Conservation (phyloP, 176 grass and related monocot genomes). For the Eleusine coracana region DNA sequence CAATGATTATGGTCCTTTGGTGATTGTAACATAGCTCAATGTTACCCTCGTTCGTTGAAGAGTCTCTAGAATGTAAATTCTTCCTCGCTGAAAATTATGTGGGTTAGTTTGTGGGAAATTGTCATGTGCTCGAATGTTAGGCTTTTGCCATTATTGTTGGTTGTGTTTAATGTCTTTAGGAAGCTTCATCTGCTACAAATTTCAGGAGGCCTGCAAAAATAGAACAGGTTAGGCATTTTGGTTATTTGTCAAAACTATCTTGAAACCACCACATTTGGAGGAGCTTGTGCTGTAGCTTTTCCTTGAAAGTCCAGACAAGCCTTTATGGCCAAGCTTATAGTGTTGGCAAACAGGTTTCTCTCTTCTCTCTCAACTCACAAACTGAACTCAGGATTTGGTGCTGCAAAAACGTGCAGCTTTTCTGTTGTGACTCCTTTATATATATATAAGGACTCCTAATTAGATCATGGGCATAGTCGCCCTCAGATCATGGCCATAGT, state of each 20-base stretch:
- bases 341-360: too few relatives aligned
- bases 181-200: neutral
- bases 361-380: too few relatives aligned
- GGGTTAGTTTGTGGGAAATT: neutral
- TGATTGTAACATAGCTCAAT: neutral
- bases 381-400: too few relatives aligned
- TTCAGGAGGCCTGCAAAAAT: neutral
- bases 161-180: neutral
- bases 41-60: slow-evolving; percentile 3
- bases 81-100: slow-evolving; percentile 3
- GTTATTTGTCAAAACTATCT: slow-evolving; percentile 11
- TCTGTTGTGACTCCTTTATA: too few relatives aligned
- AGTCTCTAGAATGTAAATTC: neutral
- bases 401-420: too few relatives aligned
- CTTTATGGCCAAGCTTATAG: neutral
- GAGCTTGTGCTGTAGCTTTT: slow-evolving; percentile 14
- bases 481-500: too few relatives aligned
- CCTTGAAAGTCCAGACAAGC: neutral
- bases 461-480: too few relatives aligned
- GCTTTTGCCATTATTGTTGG: neutral
- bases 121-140: neutral
- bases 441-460: too few relatives aligned
- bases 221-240: neutral
- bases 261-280: neutral
- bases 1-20: too few relatives aligned